These are phyloP conservation scores for Chaetomiaceae sp. DNA, from an alignment of 2,329 filamentous ascomycete species.

Conservation along the genomic window DNA sequence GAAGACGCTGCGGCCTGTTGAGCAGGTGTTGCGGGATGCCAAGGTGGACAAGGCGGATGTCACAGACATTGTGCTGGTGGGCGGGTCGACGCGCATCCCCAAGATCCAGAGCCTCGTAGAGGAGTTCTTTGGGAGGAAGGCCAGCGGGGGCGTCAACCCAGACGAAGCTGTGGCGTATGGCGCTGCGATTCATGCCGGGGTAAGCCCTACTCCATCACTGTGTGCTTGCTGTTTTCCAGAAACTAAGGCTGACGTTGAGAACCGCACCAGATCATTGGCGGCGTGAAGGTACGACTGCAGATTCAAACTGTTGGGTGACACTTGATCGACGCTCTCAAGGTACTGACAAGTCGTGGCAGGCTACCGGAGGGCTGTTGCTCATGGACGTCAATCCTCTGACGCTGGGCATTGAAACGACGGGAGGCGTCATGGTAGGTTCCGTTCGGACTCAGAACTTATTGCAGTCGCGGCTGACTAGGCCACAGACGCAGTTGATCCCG, in stretches of 20 bases:
- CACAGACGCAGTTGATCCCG: constrained; percentile 77
- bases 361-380: constrained; percentile 68
- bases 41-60: constrained; percentile 94
- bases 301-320: too few relatives aligned
- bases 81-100: constrained; percentile 97
- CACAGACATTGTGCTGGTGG: constrained; percentile 93
- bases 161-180: constrained; percentile 98
- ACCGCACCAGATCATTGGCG: constrained; percentile 13
- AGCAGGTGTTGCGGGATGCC: constrained; percentile 96
- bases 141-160: constrained; percentile 97
- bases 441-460: background rate
- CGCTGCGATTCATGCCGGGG: constrained; percentile 88
- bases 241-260: background rate
- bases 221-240: background rate
- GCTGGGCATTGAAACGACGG: constrained; percentile 94
- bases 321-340: constrained; percentile 32
- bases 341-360: constrained; percentile 59
- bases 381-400: constrained; percentile 97
- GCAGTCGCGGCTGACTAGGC: background rate
- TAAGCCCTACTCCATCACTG: constrained; percentile 7
- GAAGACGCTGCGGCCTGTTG: constrained; percentile 95
- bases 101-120: constrained; percentile 93
- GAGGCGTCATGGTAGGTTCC: constrained; percentile 67
- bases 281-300: constrained; percentile 7
- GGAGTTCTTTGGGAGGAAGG: constrained; percentile 97